Conservation (phyloP, 148 eudicot species). For the Amaranthus palmeri region DNA sequence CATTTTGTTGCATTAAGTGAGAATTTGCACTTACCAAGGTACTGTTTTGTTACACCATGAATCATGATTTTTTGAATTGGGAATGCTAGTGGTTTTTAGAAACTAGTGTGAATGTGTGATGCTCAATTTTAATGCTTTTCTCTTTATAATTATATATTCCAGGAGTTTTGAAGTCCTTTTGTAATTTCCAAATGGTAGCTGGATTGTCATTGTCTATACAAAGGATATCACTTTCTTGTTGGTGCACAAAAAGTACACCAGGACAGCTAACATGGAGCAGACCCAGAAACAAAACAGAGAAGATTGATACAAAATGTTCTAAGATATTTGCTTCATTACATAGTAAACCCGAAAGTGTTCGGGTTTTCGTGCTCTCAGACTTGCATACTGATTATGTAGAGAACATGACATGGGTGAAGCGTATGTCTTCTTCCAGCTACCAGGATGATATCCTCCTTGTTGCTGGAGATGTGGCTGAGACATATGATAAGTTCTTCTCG, state of each 20-base stretch:
- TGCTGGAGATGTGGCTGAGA: slow-evolving; percentile 76
- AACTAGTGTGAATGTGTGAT: not conserved
- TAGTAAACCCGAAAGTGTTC: slow-evolving; percentile 19
- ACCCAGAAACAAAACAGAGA: slow-evolving; percentile 13
- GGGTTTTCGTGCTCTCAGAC: slow-evolving; percentile 58
- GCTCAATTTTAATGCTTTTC: not conserved
- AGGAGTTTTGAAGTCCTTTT: slow-evolving; percentile 6
- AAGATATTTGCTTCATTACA: slow-evolving; percentile 20
- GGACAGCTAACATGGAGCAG: slow-evolving; percentile 14
- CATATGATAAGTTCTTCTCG: slow-evolving; percentile 36
- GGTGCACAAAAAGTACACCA: slow-evolving; percentile 11
- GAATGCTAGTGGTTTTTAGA: not conserved
- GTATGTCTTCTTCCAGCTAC: slow-evolving; percentile 32
- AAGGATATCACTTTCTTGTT: slow-evolving; percentile 15
- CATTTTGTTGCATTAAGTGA: not conserved
- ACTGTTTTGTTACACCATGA: not conserved
- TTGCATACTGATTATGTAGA: slow-evolving; percentile 70
- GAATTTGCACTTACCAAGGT: not conserved
- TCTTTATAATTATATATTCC: not conserved
- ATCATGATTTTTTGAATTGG: not conserved
- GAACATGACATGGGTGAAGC: slow-evolving; percentile 56
- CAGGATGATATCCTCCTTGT: slow-evolving; percentile 47
- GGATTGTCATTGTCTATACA: slow-evolving; percentile 28
- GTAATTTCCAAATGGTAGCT: slow-evolving; percentile 24
- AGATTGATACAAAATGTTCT: slow-evolving; percentile 19